These are phyloP conservation scores for Immersiporthe knoxdaviesiana DNA, from an alignment of 2,329 filamentous ascomycete species.

Conservation along the genomic window DNA sequence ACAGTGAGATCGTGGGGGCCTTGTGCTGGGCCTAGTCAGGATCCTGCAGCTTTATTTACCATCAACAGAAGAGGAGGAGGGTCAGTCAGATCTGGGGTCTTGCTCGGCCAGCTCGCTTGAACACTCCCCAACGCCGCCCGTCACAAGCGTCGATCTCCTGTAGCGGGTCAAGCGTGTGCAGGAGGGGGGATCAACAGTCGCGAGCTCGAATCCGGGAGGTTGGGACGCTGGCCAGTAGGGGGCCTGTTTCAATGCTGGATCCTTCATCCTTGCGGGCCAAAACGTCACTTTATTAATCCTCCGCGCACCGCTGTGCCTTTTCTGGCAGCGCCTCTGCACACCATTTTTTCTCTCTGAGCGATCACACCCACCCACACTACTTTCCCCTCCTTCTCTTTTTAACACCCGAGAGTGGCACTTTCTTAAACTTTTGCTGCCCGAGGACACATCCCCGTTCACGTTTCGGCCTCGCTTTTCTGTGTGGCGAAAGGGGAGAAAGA, in stretches of 20 bases:
- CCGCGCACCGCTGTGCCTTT: background rate
- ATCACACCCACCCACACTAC: background rate
- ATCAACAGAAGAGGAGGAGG: constrained; percentile 1
- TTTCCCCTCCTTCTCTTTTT: background rate
- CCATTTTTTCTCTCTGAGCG: background rate
- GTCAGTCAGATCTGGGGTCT: background rate
- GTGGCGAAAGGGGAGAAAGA: background rate
- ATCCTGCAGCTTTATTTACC: constrained; percentile 5
- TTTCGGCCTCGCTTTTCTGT: background rate
- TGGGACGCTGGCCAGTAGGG: constrained; percentile 4
- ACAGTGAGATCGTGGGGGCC: background rate
- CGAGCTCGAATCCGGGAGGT: background rate
- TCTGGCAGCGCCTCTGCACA: constrained; percentile 5
- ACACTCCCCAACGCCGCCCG: background rate
- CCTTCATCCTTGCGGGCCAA: constrained; percentile 5
- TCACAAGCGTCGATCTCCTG: constrained; percentile 7
- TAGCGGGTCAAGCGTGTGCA: background rate
- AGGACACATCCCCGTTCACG: background rate
- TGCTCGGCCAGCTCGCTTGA: background rate
- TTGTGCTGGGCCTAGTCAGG: background rate
- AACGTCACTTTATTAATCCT: constrained; percentile 13
- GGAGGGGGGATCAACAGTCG: background rate
- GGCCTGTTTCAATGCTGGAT: constrained; percentile 8
- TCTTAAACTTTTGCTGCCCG: background rate
- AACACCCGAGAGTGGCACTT: background rate